Conservation (phyloP, 108 stramenopile genomes). For the Cyclotella baltica region DNA sequence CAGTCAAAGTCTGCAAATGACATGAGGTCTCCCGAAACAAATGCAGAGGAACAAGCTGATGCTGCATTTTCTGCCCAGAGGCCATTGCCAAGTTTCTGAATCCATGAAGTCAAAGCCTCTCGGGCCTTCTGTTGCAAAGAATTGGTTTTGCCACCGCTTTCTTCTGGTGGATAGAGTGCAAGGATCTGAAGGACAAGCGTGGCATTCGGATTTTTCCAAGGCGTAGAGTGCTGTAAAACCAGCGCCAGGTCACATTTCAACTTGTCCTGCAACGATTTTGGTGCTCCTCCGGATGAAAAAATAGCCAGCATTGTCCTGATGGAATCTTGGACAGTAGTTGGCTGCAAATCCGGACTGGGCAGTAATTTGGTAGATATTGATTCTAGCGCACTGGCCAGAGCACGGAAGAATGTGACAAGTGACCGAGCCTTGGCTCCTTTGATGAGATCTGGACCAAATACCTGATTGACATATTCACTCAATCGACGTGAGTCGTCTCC, state of each 20-base stretch:
- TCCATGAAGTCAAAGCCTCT: conserved; percentile 44
- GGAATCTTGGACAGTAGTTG: conserved; percentile 19
- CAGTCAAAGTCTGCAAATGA: conserved; percentile 57
- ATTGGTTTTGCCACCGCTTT: conserved; percentile 16
- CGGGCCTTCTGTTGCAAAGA: conserved; percentile 27
- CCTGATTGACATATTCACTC: conserved; percentile 25
- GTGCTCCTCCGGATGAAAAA: conserved; percentile 55
- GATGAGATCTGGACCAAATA: conserved; percentile 37
- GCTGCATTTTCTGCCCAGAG: conserved; percentile 50
- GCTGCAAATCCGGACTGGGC: conserved; percentile 9
- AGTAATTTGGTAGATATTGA: neutral
- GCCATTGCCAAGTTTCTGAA: conserved; percentile 37
- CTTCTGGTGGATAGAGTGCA: conserved; percentile 56
- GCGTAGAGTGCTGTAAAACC: conserved; percentile 33
- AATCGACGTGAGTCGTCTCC: conserved; percentile 17
- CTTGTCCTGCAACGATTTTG: conserved; percentile 45
- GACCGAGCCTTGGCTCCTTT: conserved; percentile 31
- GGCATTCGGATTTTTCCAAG: conserved; percentile 46
- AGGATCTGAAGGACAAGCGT: conserved; percentile 50
- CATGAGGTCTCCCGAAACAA: conserved; percentile 53
- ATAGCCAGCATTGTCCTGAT: conserved; percentile 36
- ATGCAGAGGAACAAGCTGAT: conserved; percentile 56
- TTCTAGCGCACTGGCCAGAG: conserved; percentile 43
- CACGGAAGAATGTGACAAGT: conserved; percentile 29
- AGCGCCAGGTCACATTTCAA: conserved; percentile 37